Conservation (phyloP, 2,329 filamentous ascomycete species). For the Paracoccidioides brasiliensis region DNA sequence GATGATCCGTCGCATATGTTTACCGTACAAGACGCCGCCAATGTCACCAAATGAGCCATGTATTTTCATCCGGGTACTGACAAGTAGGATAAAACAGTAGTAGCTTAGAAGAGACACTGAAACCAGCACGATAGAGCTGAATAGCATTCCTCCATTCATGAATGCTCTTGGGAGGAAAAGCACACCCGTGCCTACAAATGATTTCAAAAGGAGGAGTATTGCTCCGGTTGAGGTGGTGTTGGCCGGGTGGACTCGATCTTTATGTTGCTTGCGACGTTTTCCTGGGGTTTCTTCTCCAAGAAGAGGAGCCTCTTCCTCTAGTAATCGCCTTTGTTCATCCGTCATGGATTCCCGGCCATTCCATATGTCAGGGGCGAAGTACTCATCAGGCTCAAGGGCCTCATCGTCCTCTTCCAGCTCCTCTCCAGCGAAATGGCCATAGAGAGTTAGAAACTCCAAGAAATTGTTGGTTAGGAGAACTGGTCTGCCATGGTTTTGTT, state of each 20-base stretch:
- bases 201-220: slow-evolving; percentile 79
- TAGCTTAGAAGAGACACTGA: slow-evolving; percentile 77
- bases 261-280: slow-evolving; percentile 55
- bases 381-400: slow-evolving; percentile 72
- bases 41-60: slow-evolving; percentile 97
- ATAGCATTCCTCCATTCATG: slow-evolving; percentile 92
- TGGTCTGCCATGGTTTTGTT: slow-evolving; percentile 31
- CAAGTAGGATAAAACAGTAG: slow-evolving; percentile 92
- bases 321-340: slow-evolving; percentile 56
- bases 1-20: slow-evolving; percentile 78
- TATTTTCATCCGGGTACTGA: slow-evolving; percentile 70
- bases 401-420: slow-evolving; percentile 95
- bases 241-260: slow-evolving; percentile 58
- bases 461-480: slow-evolving; percentile 81
- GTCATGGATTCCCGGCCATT: slow-evolving; percentile 29
- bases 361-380: slow-evolving; percentile 67
- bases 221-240: slow-evolving; percentile 70
- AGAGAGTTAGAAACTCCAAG: slow-evolving; percentile 86
- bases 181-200: slow-evolving; percentile 92
- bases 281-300: slow-evolving; percentile 57
- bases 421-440: slow-evolving; percentile 95
- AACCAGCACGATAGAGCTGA: slow-evolving; percentile 84
- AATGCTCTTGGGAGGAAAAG: slow-evolving; percentile 87
- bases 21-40: slow-evolving; percentile 80
- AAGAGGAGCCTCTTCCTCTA: slow-evolving; percentile 66